phyloP scores from a whole-genome alignment of 805 yeast genomes.

The Myxozyma monticola region DNA sequence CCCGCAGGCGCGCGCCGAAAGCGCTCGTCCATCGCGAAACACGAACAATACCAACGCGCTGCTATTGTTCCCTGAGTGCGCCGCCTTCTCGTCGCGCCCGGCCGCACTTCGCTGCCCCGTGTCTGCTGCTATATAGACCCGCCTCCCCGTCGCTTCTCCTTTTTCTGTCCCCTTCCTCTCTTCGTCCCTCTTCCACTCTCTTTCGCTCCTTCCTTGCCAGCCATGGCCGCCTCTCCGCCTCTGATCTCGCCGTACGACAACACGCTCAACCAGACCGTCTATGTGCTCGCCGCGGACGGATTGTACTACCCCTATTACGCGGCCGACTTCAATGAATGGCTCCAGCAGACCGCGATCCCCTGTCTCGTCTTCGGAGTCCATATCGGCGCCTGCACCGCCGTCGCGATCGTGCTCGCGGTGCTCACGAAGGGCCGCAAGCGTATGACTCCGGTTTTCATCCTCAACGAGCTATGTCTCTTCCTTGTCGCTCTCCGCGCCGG shows the following conservation, averaged over 20 bases:
- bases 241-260: no score
- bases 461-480: constrained; percentile 63
- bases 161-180: background rate
- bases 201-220: background rate
- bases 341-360: background rate
- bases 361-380: constrained; percentile 29
- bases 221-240: no score
- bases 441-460: constrained; percentile 67
- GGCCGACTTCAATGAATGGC: constrained; percentile 18
- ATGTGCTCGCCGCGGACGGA: constrained; percentile 8
- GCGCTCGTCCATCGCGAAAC: no score
- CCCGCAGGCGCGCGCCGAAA: no score
- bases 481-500: constrained; percentile 60
- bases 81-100: background rate
- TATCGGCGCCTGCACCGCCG: constrained; percentile 26
- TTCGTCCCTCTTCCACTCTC: background rate
- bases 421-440: constrained; percentile 49
- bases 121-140: background rate
- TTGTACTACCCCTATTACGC: background rate
- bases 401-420: constrained; percentile 36
- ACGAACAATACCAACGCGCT: background rate
- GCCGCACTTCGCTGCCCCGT: constrained; percentile 2
- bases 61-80: background rate
- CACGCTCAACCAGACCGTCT: constrained; percentile 25
- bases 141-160: background rate